Evolutionary conservation across 208 protist genomes (phyloP).

Genomic region (Phytomonas francai): DNA sequence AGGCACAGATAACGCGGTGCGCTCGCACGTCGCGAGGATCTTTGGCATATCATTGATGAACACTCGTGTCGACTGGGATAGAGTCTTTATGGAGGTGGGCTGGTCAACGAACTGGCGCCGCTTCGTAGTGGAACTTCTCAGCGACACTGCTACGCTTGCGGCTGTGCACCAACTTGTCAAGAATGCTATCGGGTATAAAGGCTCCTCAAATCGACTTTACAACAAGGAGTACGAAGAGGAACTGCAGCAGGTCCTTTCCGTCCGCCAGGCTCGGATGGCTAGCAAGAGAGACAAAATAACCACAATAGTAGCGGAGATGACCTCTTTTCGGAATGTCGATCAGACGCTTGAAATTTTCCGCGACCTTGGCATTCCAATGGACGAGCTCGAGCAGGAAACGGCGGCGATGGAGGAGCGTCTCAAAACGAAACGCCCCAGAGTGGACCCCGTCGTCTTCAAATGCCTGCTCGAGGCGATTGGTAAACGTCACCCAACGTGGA

Average conservation of each 20-base stretch:
- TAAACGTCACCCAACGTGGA: constrained; percentile 68
- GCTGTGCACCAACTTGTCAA: constrained; percentile 36
- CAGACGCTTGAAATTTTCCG: constrained; percentile 39
- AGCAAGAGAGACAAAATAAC: constrained; percentile 15
- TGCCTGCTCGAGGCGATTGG: constrained; percentile 34
- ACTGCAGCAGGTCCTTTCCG: constrained; percentile 30
- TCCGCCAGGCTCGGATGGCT: constrained; percentile 25
- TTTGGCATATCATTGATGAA: constrained; percentile 21
- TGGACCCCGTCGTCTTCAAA: constrained; percentile 30
- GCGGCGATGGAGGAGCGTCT: constrained; percentile 11
- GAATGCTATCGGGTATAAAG: constrained; percentile 57
- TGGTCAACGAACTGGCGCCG: constrained; percentile 53
- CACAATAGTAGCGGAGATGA: constrained; percentile 35
- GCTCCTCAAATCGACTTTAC: constrained; percentile 30
- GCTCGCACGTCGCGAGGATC: constrained; percentile 26
- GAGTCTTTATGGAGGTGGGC: constrained; percentile 45
- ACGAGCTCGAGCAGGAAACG: constrained; percentile 27
- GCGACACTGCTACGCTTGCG: constrained; percentile 28
- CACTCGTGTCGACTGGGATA: constrained; percentile 42
- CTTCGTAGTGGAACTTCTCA: constrained; percentile 34
- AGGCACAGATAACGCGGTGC: constrained; percentile 28
- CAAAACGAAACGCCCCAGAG: constrained; percentile 17
- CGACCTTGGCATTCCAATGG: constrained; percentile 30
- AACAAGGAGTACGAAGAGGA: constrained; percentile 34
- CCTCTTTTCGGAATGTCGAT: constrained; percentile 48